Conservation (phyloP, 2,329 filamentous ascomycete genomes). For the Arthroderma uncinatum region DNA sequence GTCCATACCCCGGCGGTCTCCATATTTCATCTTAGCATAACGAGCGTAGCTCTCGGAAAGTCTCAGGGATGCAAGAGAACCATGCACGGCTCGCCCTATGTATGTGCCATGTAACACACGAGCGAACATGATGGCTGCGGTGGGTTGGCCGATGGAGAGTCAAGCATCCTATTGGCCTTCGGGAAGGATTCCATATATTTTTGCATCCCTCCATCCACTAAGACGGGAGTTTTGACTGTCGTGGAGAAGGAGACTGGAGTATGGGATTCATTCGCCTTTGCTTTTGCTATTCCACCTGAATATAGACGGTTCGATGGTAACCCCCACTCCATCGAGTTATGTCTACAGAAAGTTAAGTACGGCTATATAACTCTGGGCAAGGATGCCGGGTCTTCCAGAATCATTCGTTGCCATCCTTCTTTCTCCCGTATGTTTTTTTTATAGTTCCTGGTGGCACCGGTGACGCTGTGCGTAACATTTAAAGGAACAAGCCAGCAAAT, state of each 20-base stretch:
- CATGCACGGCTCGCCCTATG: background rate
- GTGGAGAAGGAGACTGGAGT: background rate
- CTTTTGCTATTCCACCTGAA: background rate
- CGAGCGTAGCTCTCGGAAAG: background rate
- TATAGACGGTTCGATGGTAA: too few species aligned
- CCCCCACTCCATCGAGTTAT: background rate
- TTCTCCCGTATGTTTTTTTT: background rate
- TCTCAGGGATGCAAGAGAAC: background rate
- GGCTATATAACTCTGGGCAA: background rate
- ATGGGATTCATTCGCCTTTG: background rate
- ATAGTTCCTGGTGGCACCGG: background rate
- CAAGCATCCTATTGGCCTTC: background rate
- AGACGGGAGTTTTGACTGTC: background rate
- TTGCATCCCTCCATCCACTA: constrained; percentile 1
- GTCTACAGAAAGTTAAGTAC: background rate
- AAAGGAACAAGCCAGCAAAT: background rate
- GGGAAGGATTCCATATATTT: background rate
- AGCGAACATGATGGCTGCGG: background rate
- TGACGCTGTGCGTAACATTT: background rate
- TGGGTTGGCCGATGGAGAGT: background rate
- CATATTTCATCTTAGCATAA: constrained; percentile 1
- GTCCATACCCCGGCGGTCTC: background rate
- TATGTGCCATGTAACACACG: background rate
- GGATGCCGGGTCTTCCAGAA: background rate
- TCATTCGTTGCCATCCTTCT: background rate